phyloP scores from a whole-genome alignment of 2,329 filamentous ascomycete species.

The Xylariaceae sp. region DNA sequence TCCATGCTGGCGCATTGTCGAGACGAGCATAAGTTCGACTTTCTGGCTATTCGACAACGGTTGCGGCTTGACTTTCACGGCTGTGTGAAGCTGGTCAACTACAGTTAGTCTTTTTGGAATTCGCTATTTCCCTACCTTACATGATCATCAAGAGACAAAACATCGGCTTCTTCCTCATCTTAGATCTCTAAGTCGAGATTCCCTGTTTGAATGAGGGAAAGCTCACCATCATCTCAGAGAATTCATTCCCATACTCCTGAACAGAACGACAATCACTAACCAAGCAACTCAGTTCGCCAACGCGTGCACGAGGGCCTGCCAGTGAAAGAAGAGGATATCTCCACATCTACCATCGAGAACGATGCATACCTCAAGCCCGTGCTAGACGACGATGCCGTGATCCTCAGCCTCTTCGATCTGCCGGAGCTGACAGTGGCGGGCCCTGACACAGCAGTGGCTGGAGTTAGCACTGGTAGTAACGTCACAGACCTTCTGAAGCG shows the following conservation, averaged over 20 bases:
- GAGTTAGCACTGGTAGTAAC: slow-evolving; percentile 25
- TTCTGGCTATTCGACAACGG: slow-evolving; percentile 54
- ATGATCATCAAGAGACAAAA: no score
- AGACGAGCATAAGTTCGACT: slow-evolving; percentile 63
- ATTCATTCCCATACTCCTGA: no score
- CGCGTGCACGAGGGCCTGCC: slow-evolving; percentile 40
- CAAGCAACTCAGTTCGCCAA: slow-evolving; percentile 41
- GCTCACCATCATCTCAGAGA: no score
- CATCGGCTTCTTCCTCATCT: no score
- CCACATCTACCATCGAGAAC: slow-evolving; percentile 61
- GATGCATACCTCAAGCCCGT: slow-evolving; percentile 81
- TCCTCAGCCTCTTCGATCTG: slow-evolving; percentile 84
- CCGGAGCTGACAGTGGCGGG: slow-evolving; percentile 39
- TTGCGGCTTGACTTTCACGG: slow-evolving; percentile 68
- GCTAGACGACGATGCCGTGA: slow-evolving; percentile 81
- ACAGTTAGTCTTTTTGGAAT: slow-evolving; percentile 45
- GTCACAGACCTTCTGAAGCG: slow-evolving; percentile 42
- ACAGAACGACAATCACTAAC: slow-evolving; percentile 13
- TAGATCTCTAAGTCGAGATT: no score
- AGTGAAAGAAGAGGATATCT: slow-evolving; percentile 57
- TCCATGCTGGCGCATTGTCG: slow-evolving; percentile 68
- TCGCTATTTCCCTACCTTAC: no score
- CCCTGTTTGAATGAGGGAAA: no score
- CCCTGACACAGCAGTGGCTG: slow-evolving; percentile 18
- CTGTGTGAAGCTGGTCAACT: slow-evolving; percentile 72